phyloP scores from a whole-genome alignment of 768 basidiomycete genomes.

The Sporobolomyces pararoseus region DNA sequence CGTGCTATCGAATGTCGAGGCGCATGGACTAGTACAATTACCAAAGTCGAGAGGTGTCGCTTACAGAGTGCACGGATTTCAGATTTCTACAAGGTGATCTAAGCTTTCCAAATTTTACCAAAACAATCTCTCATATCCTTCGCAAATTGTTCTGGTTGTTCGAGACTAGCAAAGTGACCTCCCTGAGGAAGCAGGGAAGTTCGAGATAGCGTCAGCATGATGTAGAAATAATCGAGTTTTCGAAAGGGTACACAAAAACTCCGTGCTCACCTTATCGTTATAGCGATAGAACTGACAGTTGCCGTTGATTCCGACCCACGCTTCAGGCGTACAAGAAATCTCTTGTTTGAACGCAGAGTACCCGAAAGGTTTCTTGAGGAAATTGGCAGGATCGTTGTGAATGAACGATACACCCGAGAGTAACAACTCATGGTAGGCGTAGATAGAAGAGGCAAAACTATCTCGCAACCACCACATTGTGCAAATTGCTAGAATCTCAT shows the following conservation, averaged over 20 bases:
- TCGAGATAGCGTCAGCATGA: neutral
- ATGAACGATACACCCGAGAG: conserved; percentile 15
- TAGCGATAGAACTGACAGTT: conserved; percentile 32
- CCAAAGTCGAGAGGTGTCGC: too few species aligned
- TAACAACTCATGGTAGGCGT: conserved; percentile 34
- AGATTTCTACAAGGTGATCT: too few species aligned
- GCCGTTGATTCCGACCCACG: conserved; percentile 21
- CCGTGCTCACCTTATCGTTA: conserved; percentile 29
- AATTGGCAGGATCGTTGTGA: conserved; percentile 16
- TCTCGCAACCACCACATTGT: conserved; percentile 38
- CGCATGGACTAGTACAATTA: too few species aligned
- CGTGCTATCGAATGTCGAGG: too few species aligned
- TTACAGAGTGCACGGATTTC: too few species aligned
- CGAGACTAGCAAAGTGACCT: conserved; percentile 33
- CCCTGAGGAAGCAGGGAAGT: conserved; percentile 12
- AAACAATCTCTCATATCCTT: conserved; percentile 39
- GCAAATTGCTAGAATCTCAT: conserved; percentile 26
- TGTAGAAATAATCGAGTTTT: neutral
- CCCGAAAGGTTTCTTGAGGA: conserved; percentile 37
- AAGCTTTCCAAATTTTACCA: conserved; percentile 5
- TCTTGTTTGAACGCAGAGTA: conserved; percentile 29
- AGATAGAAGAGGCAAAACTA: conserved; percentile 29
- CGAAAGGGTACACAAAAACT: neutral
- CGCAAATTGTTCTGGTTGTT: conserved; percentile 23
- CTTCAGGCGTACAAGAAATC: conserved; percentile 27